Conservation (phyloP, 148 eudicot species). For the Arbutus unedo region DNA sequence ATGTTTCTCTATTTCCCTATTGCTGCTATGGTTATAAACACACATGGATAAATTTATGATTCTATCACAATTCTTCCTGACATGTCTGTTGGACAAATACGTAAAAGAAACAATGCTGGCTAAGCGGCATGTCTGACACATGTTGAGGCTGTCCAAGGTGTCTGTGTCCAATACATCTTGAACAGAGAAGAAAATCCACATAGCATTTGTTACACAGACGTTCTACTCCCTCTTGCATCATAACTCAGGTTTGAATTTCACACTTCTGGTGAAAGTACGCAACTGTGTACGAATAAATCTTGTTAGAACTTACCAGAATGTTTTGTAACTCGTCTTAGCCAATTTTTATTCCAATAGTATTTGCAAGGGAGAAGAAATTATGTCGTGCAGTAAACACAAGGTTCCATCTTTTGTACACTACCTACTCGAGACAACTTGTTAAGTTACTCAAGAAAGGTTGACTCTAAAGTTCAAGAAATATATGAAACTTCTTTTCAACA, state of each 20-base stretch:
- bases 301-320: background rate
- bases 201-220: background rate
- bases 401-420: too few species aligned
- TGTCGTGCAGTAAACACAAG: background rate
- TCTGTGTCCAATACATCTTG: background rate
- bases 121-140: background rate
- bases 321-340: background rate
- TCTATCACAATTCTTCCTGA: background rate
- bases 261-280: background rate
- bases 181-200: background rate
- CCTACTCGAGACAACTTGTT: background rate
- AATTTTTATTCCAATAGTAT: background rate
- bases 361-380: background rate
- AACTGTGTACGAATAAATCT: background rate
- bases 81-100: background rate
- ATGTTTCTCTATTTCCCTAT: too few species aligned
- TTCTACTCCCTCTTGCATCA: background rate
- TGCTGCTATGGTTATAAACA: background rate
- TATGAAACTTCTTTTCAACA: background rate
- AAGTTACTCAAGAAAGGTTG: background rate
- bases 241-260: background rate
- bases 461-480: background rate
- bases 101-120: background rate
- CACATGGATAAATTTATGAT: background rate
- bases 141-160: background rate